Evolutionary conservation across 495 filamentous ascomycete genomes (phyloP).

Genomic region (Talaromyces thailandensis): DNA sequence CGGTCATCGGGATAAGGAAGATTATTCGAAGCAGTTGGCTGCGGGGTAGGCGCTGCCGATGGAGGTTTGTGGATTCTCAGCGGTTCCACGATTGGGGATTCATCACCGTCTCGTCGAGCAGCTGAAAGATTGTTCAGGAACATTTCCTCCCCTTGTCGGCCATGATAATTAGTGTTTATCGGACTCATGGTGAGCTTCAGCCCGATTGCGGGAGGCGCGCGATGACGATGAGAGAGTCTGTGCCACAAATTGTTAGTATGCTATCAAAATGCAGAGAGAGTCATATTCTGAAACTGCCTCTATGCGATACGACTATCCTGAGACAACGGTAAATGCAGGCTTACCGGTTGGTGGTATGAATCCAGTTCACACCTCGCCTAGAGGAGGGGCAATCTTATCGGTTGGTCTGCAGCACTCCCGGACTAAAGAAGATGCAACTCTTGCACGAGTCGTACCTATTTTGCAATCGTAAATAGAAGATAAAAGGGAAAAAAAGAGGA

Average conservation of each 20-base stretch:
- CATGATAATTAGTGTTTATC: constrained; percentile 31
- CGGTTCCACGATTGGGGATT: constrained; percentile 71
- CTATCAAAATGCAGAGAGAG: background rate
- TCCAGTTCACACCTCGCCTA: background rate
- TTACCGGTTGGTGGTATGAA: background rate
- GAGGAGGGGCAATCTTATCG: background rate
- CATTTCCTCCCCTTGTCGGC: constrained; percentile 64
- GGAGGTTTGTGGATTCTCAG: constrained; percentile 75
- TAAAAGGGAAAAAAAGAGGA: background rate
- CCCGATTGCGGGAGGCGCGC: constrained; percentile 4
- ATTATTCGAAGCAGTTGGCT: constrained; percentile 29
- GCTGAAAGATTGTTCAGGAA: constrained; percentile 46
- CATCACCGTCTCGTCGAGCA: constrained; percentile 36
- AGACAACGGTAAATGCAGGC: background rate
- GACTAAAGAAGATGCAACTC: constrained; percentile 3
- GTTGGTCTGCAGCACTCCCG: constrained; percentile 5
- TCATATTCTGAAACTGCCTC: background rate
- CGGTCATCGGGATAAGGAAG: constrained; percentile 75
- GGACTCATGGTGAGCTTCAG: constrained; percentile 24
- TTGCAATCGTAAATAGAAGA: background rate
- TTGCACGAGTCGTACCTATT: background rate
- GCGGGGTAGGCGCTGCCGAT: constrained; percentile 40
- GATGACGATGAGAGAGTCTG: constrained; percentile 3
- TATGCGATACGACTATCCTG: background rate
- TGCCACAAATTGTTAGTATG: background rate